phyloP scores from a whole-genome alignment of 129 eudicot species.

The Flaveria sonorensis region DNA sequence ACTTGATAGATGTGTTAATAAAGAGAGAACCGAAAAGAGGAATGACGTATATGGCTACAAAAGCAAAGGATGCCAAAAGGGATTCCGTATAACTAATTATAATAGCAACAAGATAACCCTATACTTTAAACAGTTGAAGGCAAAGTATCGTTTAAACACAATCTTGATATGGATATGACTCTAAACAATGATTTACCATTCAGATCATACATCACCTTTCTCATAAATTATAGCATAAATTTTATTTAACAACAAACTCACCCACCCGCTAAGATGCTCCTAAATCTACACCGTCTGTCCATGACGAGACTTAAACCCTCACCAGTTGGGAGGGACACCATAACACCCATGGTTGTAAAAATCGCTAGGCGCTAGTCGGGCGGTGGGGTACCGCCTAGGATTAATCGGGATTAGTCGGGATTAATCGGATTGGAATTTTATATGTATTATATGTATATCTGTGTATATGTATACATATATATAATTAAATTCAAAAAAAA shows the following conservation, averaged over 20 bases:
- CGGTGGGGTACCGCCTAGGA: too few species aligned
- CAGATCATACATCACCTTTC: background rate
- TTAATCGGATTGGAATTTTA: too few species aligned
- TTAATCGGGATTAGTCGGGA: too few species aligned
- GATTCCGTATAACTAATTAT: slow-evolving; percentile 6
- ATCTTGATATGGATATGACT: slow-evolving; percentile 11
- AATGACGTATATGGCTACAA: background rate
- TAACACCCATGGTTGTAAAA: too few species aligned
- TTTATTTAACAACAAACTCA: background rate
- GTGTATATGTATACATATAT: too few species aligned
- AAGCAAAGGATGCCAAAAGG: slow-evolving; percentile 9
- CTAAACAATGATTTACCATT: slow-evolving; percentile 7
- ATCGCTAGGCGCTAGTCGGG: too few species aligned
- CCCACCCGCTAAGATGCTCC: too few species aligned
- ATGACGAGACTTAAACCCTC: too few species aligned
- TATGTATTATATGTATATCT: too few species aligned
- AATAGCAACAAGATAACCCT: background rate
- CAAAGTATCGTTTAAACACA: slow-evolving; percentile 7
- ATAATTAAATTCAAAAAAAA: too few species aligned
- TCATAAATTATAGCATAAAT: background rate
- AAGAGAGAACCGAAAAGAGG: slow-evolving; percentile 6
- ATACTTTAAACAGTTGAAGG: slow-evolving; percentile 1
- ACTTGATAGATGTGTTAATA: slow-evolving; percentile 15
- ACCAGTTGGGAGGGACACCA: too few species aligned
- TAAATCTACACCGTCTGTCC: too few species aligned